Percentiles rank a stretch among this genome's conserved stretches.
Evolutionary conservation across 331 rosid species (phyloP).

Genomic region (Phaseolus coccineus): DNA sequence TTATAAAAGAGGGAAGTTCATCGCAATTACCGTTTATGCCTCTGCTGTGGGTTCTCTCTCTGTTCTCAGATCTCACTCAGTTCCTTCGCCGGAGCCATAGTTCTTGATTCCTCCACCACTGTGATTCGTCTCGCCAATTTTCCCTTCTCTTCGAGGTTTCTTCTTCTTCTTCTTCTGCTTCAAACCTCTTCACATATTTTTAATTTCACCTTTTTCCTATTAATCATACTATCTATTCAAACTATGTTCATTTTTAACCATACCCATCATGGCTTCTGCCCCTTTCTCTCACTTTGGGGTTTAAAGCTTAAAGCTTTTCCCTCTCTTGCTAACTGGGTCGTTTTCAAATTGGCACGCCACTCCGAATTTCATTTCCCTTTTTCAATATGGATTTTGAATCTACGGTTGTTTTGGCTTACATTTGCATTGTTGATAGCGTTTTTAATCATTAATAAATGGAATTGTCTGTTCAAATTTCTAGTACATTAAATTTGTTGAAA

Average conservation of each 20-base stretch:
- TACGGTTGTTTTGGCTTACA: slow-evolving; percentile 1
- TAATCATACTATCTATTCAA: not conserved
- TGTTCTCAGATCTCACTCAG: slow-evolving; percentile 41
- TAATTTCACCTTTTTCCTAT: not conserved
- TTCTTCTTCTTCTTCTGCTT: not conserved
- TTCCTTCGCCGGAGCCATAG: slow-evolving; percentile 21
- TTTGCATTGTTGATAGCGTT: not conserved
- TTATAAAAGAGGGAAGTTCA: not conserved
- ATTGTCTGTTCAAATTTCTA: not conserved
- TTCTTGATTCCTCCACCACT: not conserved
- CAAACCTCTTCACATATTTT: slow-evolving; percentile 6
- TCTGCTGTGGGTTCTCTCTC: slow-evolving; percentile 8
- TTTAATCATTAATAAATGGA: slow-evolving; percentile 15
- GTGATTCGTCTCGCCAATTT: not conserved
- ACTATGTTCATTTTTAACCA: not conserved
- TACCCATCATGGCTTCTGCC: not conserved
- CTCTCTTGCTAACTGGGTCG: slow-evolving; percentile 7
- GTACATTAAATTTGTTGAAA: not conserved
- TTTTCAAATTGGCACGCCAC: slow-evolving; percentile 25
- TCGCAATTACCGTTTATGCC: not conserved
- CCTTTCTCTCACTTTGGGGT: not conserved
- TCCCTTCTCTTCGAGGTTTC: slow-evolving; percentile 37
- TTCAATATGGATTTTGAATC: slow-evolving; percentile 31
- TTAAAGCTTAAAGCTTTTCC: slow-evolving; percentile 16
- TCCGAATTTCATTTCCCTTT: not conserved